Conservation (phyloP, 169 alveolate species). For the Babesia ovis region DNA sequence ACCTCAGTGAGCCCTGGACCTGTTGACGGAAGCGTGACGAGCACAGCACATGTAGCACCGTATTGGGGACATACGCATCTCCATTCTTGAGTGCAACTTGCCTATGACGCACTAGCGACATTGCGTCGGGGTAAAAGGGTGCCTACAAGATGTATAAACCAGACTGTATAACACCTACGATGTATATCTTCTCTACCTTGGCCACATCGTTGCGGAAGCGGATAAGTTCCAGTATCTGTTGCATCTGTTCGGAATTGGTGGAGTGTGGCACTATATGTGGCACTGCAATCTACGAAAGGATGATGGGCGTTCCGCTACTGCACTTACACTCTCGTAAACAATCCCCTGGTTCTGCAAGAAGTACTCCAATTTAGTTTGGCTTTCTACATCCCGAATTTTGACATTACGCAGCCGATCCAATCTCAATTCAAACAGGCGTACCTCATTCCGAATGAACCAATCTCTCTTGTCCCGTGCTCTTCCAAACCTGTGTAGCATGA, state of each 20-base stretch:
- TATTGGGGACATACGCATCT: slow-evolving; percentile 70
- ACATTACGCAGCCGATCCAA: slow-evolving; percentile 70
- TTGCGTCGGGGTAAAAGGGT: slow-evolving; percentile 80
- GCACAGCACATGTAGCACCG: slow-evolving; percentile 58
- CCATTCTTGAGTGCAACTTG: slow-evolving; percentile 54
- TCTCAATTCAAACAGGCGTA: slow-evolving; percentile 73
- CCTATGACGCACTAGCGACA: slow-evolving; percentile 65
- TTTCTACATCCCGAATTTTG: slow-evolving; percentile 68
- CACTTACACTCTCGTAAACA: slow-evolving; percentile 65
- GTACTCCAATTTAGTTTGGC: slow-evolving; percentile 71
- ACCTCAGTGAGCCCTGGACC: slow-evolving; percentile 51
- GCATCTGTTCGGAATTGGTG: slow-evolving; percentile 28
- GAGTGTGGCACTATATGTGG: slow-evolving; percentile 6
- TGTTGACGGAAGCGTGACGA: slow-evolving; percentile 63
- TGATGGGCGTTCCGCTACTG: not conserved
- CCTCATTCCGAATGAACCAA: slow-evolving; percentile 83
- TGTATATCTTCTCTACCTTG: slow-evolving; percentile 63
- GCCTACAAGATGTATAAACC: slow-evolving; percentile 57
- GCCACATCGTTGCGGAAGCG: slow-evolving; percentile 47
- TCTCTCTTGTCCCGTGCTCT: slow-evolving; percentile 80
- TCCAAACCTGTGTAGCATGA: slow-evolving; percentile 54
- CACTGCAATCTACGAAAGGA: slow-evolving; percentile 14
- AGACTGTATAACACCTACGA: slow-evolving; percentile 50
- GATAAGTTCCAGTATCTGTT: slow-evolving; percentile 40
- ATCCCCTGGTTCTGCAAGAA: slow-evolving; percentile 72